Conservation (phyloP, 2,329 filamentous ascomycete genomes). For the Botrytis paeoniae region DNA sequence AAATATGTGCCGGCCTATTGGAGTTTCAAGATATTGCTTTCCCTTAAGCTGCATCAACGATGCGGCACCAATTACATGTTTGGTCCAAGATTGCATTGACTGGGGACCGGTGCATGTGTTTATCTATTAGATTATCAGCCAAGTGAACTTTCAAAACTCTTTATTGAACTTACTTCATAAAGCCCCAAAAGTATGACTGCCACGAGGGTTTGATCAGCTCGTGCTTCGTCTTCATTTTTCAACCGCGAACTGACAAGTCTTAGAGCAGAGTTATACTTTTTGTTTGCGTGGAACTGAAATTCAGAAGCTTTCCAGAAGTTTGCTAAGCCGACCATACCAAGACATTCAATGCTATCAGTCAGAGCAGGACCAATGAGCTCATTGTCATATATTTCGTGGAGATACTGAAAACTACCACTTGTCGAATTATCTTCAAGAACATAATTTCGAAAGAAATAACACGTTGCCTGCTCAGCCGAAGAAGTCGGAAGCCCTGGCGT, state of each 20-base stretch:
- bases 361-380: slow-evolving; percentile 45
- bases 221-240: slow-evolving; percentile 27
- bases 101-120: slow-evolving; percentile 35
- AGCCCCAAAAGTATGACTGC: slow-evolving; percentile 32
- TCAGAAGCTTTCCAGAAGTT: slow-evolving; percentile 29
- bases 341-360: slow-evolving; percentile 26
- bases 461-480: slow-evolving; percentile 30
- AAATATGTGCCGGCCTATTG: slow-evolving; percentile 51
- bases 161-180: slow-evolving; percentile 35
- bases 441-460: slow-evolving; percentile 35
- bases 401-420: slow-evolving; percentile 29
- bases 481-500: slow-evolving; percentile 13
- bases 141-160: slow-evolving; percentile 46
- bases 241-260: slow-evolving; percentile 24
- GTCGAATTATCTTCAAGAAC: slow-evolving; percentile 24
- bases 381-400: slow-evolving; percentile 36
- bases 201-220: slow-evolving; percentile 31
- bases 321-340: slow-evolving; percentile 31
- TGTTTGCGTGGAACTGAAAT: slow-evolving; percentile 21
- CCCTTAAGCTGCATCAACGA: slow-evolving; percentile 50
- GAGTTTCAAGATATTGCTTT: slow-evolving; percentile 45
- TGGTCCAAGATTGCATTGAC: slow-evolving; percentile 51
- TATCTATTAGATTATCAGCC: slow-evolving; percentile 27
- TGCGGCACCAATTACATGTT: slow-evolving; percentile 52
- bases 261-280: slow-evolving; percentile 30